Evolutionary conservation across 2,329 filamentous ascomycete genomes (phyloP).

Genomic region (Conoideocrella luteorostrata): DNA sequence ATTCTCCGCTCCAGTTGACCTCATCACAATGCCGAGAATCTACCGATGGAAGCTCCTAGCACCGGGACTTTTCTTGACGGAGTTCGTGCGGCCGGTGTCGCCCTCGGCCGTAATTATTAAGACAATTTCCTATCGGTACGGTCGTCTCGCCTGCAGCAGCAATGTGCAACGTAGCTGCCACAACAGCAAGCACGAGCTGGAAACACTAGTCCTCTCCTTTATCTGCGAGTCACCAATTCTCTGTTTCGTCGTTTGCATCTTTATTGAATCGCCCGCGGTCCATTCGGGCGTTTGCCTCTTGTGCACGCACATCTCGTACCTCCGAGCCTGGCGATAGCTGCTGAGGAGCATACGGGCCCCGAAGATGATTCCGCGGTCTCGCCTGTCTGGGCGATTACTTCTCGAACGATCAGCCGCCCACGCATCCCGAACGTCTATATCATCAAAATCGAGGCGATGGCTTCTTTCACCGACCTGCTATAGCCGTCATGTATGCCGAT

Average conservation of each 20-base stretch:
- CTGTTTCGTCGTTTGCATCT: not conserved
- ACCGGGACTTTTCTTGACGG: not conserved
- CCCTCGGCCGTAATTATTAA: conserved; percentile 22
- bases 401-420: conserved; percentile 28
- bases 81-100: conserved; percentile 10
- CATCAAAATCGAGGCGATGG: conserved; percentile 20
- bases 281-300: not conserved
- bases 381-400: conserved; percentile 31
- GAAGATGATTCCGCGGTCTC: conserved; percentile 35
- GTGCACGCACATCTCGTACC: conserved; percentile 9
- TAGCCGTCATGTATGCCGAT: conserved; percentile 24
- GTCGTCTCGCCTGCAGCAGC: conserved; percentile 23
- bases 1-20: no score
- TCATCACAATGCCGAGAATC: conserved; percentile 23
- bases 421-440: conserved; percentile 18
- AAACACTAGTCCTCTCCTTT: conserved; percentile 5
- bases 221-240: not conserved
- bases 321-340: conserved; percentile 4
- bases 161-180: conserved; percentile 24
- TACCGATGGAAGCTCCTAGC: conserved; percentile 26
- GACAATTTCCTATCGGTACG: conserved; percentile 13
- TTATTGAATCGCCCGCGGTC: not conserved
- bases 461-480: conserved; percentile 20
- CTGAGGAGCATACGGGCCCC: conserved; percentile 1
- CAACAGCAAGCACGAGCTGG: conserved; percentile 10